Evolutionary conservation across 139 green algal genomes (phyloP).

Genomic region (Closterium sp.): DNA sequence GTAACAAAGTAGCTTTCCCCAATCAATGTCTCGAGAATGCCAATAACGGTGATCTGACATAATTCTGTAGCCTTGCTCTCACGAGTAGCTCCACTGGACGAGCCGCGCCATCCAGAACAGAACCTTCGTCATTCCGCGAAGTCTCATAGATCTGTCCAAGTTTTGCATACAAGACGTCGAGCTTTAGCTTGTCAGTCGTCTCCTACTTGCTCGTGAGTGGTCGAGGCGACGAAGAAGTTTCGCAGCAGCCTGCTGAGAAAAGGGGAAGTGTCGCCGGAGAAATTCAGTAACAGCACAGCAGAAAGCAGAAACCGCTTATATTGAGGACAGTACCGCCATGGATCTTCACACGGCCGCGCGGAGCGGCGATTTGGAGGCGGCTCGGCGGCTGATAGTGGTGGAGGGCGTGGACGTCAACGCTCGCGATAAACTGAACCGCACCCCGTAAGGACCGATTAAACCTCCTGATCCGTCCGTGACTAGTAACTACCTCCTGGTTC

Average conservation of each 20-base stretch:
- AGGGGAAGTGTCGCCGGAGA: too few relatives aligned
- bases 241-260: too few relatives aligned
- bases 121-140: too few relatives aligned
- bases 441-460: slow-evolving; percentile 19
- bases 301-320: background rate
- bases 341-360: slow-evolving; percentile 32
- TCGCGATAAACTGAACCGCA: slow-evolving; percentile 48
- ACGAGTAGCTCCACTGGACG: too few relatives aligned
- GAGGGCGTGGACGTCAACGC: slow-evolving; percentile 28
- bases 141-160: too few relatives aligned
- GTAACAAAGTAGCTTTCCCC: too few relatives aligned
- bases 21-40: too few relatives aligned
- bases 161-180: too few relatives aligned
- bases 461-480: background rate
- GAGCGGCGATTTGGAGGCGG: slow-evolving; percentile 17
- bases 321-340: background rate
- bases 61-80: too few relatives aligned
- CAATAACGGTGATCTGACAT: too few relatives aligned
- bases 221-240: background rate
- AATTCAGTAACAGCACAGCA: background rate
- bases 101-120: background rate
- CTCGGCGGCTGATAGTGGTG: slow-evolving; percentile 9
- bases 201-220: background rate
- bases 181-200: too few relatives aligned
- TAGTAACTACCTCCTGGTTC: background rate